phyloP scores from a whole-genome alignment of 2,329 filamentous ascomycete genomes.

The Davidsoniella virescens region DNA sequence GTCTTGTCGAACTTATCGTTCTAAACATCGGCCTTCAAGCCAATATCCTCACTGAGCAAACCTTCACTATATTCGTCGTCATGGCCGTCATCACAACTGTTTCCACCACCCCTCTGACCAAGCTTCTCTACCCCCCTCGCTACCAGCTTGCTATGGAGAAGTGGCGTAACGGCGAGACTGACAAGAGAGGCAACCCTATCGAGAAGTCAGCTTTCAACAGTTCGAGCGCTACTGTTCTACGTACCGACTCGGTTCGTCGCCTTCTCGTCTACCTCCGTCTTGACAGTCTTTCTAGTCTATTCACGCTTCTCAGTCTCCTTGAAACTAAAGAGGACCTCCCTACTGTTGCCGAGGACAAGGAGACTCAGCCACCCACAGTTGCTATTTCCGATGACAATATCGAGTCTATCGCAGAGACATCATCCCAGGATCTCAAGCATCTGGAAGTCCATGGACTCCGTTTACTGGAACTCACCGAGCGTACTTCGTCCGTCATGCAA shows the following conservation, averaged over 20 bases:
- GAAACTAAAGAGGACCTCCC: constrained; percentile 19
- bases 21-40: constrained; percentile 68
- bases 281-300: constrained; percentile 67
- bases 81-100: constrained; percentile 79
- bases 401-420: constrained; percentile 1
- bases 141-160: constrained; percentile 36
- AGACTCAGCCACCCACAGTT: background rate
- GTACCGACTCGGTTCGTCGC: constrained; percentile 31
- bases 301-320: constrained; percentile 68
- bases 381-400: background rate
- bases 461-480: constrained; percentile 73
- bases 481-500: constrained; percentile 89
- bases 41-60: constrained; percentile 60
- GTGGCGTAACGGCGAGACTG: constrained; percentile 68
- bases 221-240: constrained; percentile 13
- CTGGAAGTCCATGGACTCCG: constrained; percentile 72
- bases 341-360: constrained; percentile 13
- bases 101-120: constrained; percentile 60
- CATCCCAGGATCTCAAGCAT: constrained; percentile 21
- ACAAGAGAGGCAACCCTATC: constrained; percentile 47
- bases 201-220: constrained; percentile 20
- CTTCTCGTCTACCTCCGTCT: constrained; percentile 70
- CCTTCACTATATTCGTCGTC: constrained; percentile 87
- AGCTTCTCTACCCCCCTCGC: constrained; percentile 53
- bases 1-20: constrained; percentile 88